Percentiles rank a stretch among this genome's conserved stretches.
phyloP scores from a whole-genome alignment of 352 stramenopile species.

The Thraustochytrium striatum region DNA sequence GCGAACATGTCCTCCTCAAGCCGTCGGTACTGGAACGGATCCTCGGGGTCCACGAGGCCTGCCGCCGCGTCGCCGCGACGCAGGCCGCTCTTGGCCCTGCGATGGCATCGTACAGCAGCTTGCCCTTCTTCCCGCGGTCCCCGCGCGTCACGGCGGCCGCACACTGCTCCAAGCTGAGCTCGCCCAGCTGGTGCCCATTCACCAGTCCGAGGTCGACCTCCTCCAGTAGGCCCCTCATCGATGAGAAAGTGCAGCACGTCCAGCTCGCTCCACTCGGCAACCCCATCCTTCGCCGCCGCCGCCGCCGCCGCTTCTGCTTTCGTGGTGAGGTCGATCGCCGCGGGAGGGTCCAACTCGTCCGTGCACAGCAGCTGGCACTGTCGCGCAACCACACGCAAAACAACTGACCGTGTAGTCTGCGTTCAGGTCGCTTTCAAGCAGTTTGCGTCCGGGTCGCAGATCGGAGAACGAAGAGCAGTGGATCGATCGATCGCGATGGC shows the following conservation, averaged over 20 bases:
- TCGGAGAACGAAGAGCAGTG: too few species aligned
- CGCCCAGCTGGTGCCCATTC: conserved; percentile 25
- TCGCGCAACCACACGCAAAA: background rate
- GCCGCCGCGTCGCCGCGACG: background rate
- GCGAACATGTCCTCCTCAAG: conserved; percentile 1
- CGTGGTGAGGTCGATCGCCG: too few species aligned
- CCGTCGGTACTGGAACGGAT: background rate
- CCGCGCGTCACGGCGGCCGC: background rate
- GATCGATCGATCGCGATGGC: too few species aligned
- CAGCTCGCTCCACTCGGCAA: background rate
- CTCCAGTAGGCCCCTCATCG: background rate
- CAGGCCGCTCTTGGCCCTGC: background rate
- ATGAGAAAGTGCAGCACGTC: background rate
- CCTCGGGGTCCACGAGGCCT: background rate
- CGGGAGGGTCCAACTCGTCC: background rate
- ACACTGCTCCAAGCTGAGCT: background rate
- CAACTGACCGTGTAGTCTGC: background rate
- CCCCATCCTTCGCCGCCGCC: background rate
- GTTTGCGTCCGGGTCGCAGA: background rate
- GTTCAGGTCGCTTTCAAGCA: background rate
- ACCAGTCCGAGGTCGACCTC: conserved; percentile 2
- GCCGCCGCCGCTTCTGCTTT: background rate
- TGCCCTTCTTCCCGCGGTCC: background rate
- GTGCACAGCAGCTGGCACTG: background rate
- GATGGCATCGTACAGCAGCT: background rate